These are phyloP conservation scores for Syzygium grande DNA, from an alignment of 345 rosid species.

Conservation along the genomic window DNA sequence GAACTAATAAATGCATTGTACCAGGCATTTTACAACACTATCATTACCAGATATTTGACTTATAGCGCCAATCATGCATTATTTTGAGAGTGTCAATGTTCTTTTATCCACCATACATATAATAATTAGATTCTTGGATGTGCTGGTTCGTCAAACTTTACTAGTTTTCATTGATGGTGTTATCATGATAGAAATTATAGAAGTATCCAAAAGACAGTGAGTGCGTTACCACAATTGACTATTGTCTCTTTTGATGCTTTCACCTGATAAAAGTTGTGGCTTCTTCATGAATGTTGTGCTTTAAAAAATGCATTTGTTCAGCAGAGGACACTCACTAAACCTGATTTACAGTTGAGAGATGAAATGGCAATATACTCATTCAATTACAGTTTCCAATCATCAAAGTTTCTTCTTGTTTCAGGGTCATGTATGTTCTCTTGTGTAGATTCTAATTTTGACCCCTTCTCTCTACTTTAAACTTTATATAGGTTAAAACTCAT, in stretches of 20 bases:
- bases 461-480: neutral
- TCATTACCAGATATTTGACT: neutral
- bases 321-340: neutral
- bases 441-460: neutral
- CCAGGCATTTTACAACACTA: no score
- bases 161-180: neutral
- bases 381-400: neutral
- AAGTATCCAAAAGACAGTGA: neutral
- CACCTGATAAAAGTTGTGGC: neutral
- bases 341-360: neutral
- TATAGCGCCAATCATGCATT: neutral
- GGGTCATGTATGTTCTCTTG: neutral
- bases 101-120: neutral
- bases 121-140: neutral
- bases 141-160: neutral
- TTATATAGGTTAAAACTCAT: neutral
- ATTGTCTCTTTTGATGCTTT: neutral
- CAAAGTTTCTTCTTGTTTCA: neutral
- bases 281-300: neutral
- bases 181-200: neutral
- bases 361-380: neutral
- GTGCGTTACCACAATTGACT: neutral
- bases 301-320: neutral
- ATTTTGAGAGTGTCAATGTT: neutral
- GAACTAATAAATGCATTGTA: constrained; percentile 95